A percentile compares a stretch with the other conserved stretches of the same genome.
Evolutionary conservation across 176 grass and related monocot species (phyloP).

Genomic region (Aegilops umbellulata): DNA sequence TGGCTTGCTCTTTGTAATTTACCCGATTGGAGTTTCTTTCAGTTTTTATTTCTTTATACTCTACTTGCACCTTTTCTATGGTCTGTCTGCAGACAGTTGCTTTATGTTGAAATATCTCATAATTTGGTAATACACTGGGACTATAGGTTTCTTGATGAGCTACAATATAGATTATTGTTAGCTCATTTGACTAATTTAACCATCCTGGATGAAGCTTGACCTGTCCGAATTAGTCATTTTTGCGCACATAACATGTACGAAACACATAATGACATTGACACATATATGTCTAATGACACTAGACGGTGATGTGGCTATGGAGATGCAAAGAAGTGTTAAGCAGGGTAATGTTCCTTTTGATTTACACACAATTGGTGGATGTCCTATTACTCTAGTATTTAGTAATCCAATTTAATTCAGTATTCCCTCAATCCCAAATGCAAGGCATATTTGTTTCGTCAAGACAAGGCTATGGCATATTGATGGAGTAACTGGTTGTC

Average conservation of each 20-base stretch:
- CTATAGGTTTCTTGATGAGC: not conserved
- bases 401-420: not conserved
- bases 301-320: not conserved
- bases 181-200: not conserved
- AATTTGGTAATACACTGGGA: not conserved
- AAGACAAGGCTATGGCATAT: not conserved
- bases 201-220: not conserved
- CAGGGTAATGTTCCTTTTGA: not conserved
- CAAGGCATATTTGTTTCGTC: not conserved
- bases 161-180: not conserved
- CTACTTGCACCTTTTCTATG: not conserved
- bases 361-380: not conserved
- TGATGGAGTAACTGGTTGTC: too few relatives aligned
- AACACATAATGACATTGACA: not conserved
- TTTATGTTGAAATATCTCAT: not conserved
- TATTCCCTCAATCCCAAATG: not conserved
- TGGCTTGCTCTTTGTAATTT: not conserved
- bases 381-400: not conserved
- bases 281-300: not conserved
- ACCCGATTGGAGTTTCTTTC: not conserved
- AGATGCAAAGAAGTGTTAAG: not conserved
- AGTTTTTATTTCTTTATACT: not conserved
- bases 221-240: constrained; percentile 1
- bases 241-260: not conserved
- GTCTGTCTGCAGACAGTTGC: not conserved